A percentile compares a stretch with the other conserved stretches of the same genome.
phyloP scores from a whole-genome alignment of 139 green algal genomes.

The Picochlorum costavermella region DNA sequence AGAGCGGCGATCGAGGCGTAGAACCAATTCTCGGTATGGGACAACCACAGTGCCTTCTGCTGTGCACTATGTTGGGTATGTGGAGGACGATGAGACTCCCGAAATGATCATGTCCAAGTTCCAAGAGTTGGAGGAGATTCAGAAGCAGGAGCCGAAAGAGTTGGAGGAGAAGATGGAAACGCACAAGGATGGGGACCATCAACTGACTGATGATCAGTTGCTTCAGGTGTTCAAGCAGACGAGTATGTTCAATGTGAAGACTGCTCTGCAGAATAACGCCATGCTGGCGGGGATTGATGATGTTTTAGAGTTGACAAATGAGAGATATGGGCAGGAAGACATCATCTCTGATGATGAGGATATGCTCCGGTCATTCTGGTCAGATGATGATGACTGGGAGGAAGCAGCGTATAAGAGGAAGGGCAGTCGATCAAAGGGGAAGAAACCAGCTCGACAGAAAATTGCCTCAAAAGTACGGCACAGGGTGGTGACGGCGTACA shows the following conservation, averaged over 20 bases:
- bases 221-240: conserved; percentile 81
- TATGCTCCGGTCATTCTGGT: conserved; percentile 51
- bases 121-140: conserved; percentile 70
- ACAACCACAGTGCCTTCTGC: conserved; percentile 45
- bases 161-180: neutral
- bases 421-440: conserved; percentile 6
- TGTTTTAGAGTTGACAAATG: conserved; percentile 5
- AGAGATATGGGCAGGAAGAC: conserved; percentile 28
- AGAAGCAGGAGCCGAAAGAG: conserved; percentile 8
- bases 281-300: conserved; percentile 37
- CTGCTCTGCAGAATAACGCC: conserved; percentile 52
- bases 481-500: conserved; percentile 61
- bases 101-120: conserved; percentile 97
- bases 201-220: conserved; percentile 54
- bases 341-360: conserved; percentile 41
- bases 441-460: conserved; percentile 7
- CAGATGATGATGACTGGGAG: conserved; percentile 33
- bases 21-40: conserved; percentile 32
- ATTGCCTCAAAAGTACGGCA: conserved; percentile 13
- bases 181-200: neutral
- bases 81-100: conserved; percentile 89
- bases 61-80: conserved; percentile 87
- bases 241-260: conserved; percentile 74
- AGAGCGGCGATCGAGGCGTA: neutral
- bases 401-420: conserved; percentile 1